Evolutionary conservation across 2,329 filamentous ascomycete genomes (phyloP), one percentile per base, ranked within the genome.

Genomic region (Orbilia brochopaga): DNA sequence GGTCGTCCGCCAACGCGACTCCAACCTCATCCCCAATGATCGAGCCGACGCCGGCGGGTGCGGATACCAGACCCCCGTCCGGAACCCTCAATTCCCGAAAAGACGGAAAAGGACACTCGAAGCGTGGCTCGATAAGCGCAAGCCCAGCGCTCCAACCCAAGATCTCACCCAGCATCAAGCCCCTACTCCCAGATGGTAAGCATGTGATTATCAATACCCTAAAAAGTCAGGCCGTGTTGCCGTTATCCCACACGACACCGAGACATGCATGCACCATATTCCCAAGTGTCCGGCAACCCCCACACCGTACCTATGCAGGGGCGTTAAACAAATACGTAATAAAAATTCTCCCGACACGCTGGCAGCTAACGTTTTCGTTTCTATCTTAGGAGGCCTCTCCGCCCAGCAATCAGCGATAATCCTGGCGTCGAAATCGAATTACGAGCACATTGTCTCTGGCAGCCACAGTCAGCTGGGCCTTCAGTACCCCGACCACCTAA

Each of bases 111-210:
- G 59, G 54, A 8, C 60, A 72, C 57, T 72, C 67, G 48, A 72
- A 72, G 40, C 67, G 67, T 61, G 51, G 60, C 3, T 72, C 67
- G 60, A 72, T 72, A 72, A 72, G 73, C 48, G 75, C 74, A 46
- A 74, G 74, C 56, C 75, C 94, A 4, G 92, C 93, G 15, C 80
- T 97, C 37, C 83, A 91, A 27, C 94, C 94, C 1, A 90, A 87
- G 78, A 97, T 97, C 73, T 97, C 92, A 24, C 94, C 93, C 1
- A 96, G 87, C 79, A 96, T 99, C 79, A 96, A 96, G 78, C 93
- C 94, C 8, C 80, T 97, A 21, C 84, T 97, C 52, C 91, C 92
- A 19, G 88, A 85, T 75, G 85, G 86, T 87, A 80, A 80, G 83
- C 58, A 59, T 55, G 24, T 17, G 23, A 61, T 58, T 52, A 5